Percentiles rank a stretch among this genome's conserved stretches.
phyloP scores from a whole-genome alignment of 805 yeast species.

The Wickerhamomyces xylosicus region DNA sequence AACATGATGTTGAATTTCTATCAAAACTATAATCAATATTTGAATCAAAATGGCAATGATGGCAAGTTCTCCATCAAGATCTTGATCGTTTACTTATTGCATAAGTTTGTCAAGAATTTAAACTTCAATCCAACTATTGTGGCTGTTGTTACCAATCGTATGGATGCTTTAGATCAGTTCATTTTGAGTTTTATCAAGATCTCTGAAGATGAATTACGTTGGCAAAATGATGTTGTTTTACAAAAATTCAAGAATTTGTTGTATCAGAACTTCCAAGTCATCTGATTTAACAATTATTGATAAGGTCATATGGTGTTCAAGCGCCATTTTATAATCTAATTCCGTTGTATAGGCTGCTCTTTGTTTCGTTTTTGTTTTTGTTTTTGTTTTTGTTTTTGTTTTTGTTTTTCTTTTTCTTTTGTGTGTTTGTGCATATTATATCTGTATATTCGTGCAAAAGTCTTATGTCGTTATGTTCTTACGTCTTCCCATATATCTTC shows the following conservation, averaged over 20 bases:
- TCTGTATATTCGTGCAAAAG: too few species aligned
- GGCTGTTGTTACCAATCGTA: background rate
- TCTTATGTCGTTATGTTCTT: too few species aligned
- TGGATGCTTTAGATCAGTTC: background rate
- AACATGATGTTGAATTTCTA: too few species aligned
- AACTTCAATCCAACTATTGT: background rate
- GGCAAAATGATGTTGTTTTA: background rate
- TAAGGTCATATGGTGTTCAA: too few species aligned
- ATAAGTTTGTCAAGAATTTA: background rate
- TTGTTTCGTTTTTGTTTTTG: too few species aligned
- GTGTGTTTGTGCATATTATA: too few species aligned
- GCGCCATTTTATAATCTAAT: too few species aligned
- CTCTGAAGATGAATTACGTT: background rate
- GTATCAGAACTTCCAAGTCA: background rate
- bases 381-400: too few species aligned
- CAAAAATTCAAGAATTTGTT: background rate
- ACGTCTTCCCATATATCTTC: too few species aligned
- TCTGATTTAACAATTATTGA: too few species aligned
- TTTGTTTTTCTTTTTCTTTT: too few species aligned
- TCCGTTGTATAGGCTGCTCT: too few species aligned
- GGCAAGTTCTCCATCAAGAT: background rate
- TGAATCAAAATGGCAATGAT: background rate
- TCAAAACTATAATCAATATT: background rate
- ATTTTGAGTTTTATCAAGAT: background rate
- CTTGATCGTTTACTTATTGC: background rate